These are phyloP conservation scores for Nematocida ausubeli DNA, from an alignment of 371 early-diverging fungal species.

Conservation along the genomic window DNA sequence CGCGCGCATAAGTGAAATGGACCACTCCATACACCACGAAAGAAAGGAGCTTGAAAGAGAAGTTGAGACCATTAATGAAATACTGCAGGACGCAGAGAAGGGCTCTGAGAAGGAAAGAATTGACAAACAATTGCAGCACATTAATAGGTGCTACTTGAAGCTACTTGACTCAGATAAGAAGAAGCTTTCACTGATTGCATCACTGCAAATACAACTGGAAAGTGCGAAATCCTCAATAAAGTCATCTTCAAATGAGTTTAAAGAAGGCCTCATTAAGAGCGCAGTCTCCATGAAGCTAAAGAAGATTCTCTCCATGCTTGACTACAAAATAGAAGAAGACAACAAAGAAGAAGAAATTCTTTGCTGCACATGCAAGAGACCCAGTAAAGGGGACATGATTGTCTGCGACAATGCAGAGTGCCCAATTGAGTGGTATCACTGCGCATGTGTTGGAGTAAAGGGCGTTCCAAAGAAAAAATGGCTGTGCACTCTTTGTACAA, in stretches of 20 bases:
- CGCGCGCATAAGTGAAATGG: neutral
- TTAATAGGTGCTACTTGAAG: conserved; percentile 41
- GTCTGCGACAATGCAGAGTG: conserved; percentile 70
- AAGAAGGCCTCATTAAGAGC: conserved; percentile 36
- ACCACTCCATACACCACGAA: conserved; percentile 1
- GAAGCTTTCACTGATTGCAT: conserved; percentile 7
- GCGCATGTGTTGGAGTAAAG: conserved; percentile 79
- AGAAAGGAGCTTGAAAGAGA: conserved; percentile 32
- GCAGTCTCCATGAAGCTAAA: conserved; percentile 8
- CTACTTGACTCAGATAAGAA: conserved; percentile 36
- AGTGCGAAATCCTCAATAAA: conserved; percentile 3
- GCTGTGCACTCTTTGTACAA: conserved; percentile 75
- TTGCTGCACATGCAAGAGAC: conserved; percentile 65
- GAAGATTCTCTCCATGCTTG: conserved; percentile 8
- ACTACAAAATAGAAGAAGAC: conserved; percentile 24
- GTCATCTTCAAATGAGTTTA: conserved; percentile 32
- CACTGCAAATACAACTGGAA: conserved; percentile 18
- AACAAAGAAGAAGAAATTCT: conserved; percentile 20
- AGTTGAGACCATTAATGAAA: neutral
- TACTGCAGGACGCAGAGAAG: neutral
- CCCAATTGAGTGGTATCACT: conserved; percentile 87
- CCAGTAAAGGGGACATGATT: conserved; percentile 67
- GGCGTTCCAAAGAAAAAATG: conserved; percentile 81
- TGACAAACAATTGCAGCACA: conserved; percentile 20
- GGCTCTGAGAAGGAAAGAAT: conserved; percentile 1